These are phyloP conservation scores for Zea luxurians DNA, from an alignment of 176 grass and related monocot genomes.

Conservation along the genomic window DNA sequence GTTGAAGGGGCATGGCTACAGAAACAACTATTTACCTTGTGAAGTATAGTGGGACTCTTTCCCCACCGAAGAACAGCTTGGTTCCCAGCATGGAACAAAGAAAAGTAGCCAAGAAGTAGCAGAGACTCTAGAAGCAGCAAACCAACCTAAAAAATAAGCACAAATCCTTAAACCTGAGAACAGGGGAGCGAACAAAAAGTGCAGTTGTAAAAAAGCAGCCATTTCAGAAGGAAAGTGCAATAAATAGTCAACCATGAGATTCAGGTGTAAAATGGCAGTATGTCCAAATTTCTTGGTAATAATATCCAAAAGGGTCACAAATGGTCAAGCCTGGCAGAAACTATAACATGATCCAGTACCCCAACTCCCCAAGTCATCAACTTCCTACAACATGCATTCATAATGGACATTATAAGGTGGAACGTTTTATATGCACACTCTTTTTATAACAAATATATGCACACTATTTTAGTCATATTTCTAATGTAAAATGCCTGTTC, in stretches of 20 bases:
- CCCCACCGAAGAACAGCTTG: constrained; percentile 99
- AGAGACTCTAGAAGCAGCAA: constrained; percentile 87
- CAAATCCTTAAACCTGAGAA: not conserved
- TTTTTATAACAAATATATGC: not conserved
- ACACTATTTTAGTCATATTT: not conserved
- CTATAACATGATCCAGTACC: not conserved
- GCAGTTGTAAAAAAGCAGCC: not conserved
- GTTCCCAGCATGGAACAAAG: constrained; percentile 96
- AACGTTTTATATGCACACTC: not conserved
- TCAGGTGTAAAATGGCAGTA: not conserved
- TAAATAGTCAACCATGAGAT: not conserved
- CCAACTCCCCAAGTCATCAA: no score
- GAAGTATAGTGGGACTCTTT: constrained; percentile 98
- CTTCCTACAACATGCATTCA: not conserved
- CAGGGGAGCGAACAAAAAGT: not conserved
- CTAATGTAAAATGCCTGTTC: not conserved
- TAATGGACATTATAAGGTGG: not conserved
- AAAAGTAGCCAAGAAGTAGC: constrained; percentile 91
- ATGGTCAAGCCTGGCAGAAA: not conserved
- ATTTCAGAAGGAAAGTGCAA: not conserved
- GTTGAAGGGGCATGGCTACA: constrained; percentile 11
- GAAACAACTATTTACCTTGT: constrained; percentile 65
- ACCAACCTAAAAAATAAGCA: constrained; percentile 59
- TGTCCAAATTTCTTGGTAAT: not conserved
- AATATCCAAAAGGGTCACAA: constrained; percentile 9